These are phyloP conservation scores for Mucor indicus DNA, from an alignment of 371 early-diverging fungal species.

Conservation along the genomic window DNA sequence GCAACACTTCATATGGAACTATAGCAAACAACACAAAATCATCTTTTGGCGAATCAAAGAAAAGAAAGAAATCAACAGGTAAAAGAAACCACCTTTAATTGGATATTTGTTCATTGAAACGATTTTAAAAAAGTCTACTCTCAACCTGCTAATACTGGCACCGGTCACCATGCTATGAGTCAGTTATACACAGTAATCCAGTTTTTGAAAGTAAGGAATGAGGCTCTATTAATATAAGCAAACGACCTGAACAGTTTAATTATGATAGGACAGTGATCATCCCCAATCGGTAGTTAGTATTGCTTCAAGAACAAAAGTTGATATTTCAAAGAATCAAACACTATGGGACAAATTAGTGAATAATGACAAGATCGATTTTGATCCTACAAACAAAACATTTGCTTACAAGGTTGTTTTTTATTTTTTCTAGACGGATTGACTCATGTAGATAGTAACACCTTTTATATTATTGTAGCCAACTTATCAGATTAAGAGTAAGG, in stretches of 20 bases:
- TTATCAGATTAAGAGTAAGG: slow-evolving; percentile 71
- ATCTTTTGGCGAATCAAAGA: slow-evolving; percentile 31
- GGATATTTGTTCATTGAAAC: background rate
- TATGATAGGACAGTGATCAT: slow-evolving; percentile 49
- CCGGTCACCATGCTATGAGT: slow-evolving; percentile 61
- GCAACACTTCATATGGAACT: slow-evolving; percentile 7
- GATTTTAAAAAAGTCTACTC: no score
- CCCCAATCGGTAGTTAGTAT: slow-evolving; percentile 70
- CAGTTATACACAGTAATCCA: slow-evolving; percentile 59
- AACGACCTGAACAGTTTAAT: background rate
- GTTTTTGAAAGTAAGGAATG: slow-evolving; percentile 44
- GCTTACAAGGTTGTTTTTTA: slow-evolving; percentile 56
- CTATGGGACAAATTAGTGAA: slow-evolving; percentile 58
- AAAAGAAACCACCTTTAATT: background rate
- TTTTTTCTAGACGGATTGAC: background rate
- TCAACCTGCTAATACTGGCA: slow-evolving; percentile 59
- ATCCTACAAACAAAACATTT: slow-evolving; percentile 55
- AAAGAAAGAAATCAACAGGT: slow-evolving; percentile 38
- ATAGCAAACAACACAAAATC: slow-evolving; percentile 42
- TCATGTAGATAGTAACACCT: background rate
- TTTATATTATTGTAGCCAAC: slow-evolving; percentile 54
- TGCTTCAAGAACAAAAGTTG: slow-evolving; percentile 52
- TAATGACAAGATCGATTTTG: slow-evolving; percentile 69
- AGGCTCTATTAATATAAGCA: background rate
- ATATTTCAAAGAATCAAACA: slow-evolving; percentile 53